Conservation (phyloP, 495 filamentous ascomycete species). For the Xylaria scruposa region DNA sequence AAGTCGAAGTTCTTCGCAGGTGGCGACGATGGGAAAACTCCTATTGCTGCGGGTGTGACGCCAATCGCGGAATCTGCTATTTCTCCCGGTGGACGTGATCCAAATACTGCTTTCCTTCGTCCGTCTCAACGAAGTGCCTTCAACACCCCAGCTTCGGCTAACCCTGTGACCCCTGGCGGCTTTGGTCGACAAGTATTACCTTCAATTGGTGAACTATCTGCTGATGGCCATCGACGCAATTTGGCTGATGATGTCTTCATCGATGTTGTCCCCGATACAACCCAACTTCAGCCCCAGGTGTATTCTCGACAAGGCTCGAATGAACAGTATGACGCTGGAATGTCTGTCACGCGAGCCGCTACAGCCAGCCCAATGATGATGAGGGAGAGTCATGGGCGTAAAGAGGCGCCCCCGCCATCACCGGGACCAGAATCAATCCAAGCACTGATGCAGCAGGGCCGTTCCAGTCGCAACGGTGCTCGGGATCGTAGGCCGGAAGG, state of each 20-base stretch:
- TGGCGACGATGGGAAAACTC: slow-evolving; percentile 72
- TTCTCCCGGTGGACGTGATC: slow-evolving; percentile 70
- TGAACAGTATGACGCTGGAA: slow-evolving; percentile 31
- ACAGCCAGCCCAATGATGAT: slow-evolving; percentile 60
- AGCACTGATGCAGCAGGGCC: slow-evolving; percentile 61
- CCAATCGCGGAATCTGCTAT: slow-evolving; percentile 93
- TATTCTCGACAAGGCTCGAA: slow-evolving; percentile 31
- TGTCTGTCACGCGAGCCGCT: slow-evolving; percentile 46
- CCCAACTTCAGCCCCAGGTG: slow-evolving; percentile 25
- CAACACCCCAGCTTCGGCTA: slow-evolving; percentile 73
- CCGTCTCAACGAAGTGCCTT: slow-evolving; percentile 61
- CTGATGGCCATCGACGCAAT: slow-evolving; percentile 44
- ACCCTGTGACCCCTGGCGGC: slow-evolving; percentile 74
- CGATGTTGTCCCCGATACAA: slow-evolving; percentile 28
- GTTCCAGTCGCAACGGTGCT: slow-evolving; percentile 70
- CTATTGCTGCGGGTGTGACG: slow-evolving; percentile 79
- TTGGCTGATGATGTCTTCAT: slow-evolving; percentile 44
- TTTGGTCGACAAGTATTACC: slow-evolving; percentile 75
- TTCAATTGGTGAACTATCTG: slow-evolving; percentile 79
- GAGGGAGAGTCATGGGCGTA: slow-evolving; percentile 41
- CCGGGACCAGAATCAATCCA: slow-evolving; percentile 54
- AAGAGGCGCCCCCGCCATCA: slow-evolving; percentile 56
- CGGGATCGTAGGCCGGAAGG: slow-evolving; percentile 82
- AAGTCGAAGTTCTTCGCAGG: slow-evolving; percentile 72
- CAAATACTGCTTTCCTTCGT: slow-evolving; percentile 70